phyloP scores from a whole-genome alignment of 805 yeast genomes.

The Candida mattraensis region DNA sequence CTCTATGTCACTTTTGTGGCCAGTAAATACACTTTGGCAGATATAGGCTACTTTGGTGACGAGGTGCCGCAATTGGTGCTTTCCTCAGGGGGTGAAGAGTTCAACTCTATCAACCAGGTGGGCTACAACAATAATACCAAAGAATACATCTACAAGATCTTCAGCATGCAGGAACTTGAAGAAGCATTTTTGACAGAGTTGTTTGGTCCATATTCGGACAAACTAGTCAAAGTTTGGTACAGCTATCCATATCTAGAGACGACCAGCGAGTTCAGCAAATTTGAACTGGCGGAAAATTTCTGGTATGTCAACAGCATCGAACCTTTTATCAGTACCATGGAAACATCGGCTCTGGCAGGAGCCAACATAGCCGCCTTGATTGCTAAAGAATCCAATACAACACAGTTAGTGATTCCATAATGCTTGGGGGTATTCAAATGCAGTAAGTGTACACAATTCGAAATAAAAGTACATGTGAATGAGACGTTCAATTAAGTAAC shows the following conservation, averaged over 20 bases:
- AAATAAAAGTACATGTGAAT: conserved; percentile 1
- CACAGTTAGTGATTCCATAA: conserved; percentile 23
- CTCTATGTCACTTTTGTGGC: conserved; percentile 40
- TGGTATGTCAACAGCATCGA: conserved; percentile 50
- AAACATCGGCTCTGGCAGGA: conserved; percentile 49
- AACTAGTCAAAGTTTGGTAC: conserved; percentile 40
- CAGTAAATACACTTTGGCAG: conserved; percentile 15
- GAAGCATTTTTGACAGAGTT: conserved; percentile 18
- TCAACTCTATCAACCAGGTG: conserved; percentile 36
- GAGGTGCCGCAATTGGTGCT: conserved; percentile 30
- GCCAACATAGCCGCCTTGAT: conserved; percentile 49
- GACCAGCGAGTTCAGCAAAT: conserved; percentile 22
- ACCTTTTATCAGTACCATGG: conserved; percentile 50
- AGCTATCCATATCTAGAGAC: conserved; percentile 45
- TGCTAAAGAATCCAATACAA: conserved; percentile 28
- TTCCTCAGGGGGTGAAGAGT: conserved; percentile 28
- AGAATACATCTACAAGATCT: conserved; percentile 43
- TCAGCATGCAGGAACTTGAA: conserved; percentile 30
- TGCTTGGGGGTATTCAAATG: conserved; percentile 15
- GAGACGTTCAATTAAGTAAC: conserved; percentile 5
- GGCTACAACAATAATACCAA: conserved; percentile 27
- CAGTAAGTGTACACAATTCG: conserved; percentile 3
- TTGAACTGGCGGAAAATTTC: conserved; percentile 21
- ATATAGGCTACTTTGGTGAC: conserved; percentile 14
- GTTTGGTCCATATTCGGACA: conserved; percentile 28